Base-by-base conservation (phyloP, 2,329 filamentous ascomycete species). In the Alternaria ethzedia region DNA sequence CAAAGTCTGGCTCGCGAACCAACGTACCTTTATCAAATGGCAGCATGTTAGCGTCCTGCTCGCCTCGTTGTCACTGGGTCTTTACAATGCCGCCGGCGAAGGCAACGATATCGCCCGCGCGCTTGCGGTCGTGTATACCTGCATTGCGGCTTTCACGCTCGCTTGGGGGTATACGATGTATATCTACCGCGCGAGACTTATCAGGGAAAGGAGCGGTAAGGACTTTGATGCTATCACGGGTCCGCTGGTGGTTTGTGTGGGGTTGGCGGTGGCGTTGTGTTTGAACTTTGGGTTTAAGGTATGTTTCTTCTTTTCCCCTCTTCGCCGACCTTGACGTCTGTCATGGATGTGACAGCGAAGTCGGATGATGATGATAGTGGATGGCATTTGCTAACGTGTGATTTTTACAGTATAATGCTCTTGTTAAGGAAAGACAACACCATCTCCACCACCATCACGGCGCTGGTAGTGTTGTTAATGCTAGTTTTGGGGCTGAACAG, bases 21-120 rank as follows among this genome's bases (percentile, higher is more conserved):
- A 99, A 82, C 91, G 96, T 65, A 99, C 96, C 0, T 99, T 97
- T 78, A 90, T 99, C 80, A 98, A 97, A 81, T 99, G 96, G 96
- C 93, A 98, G 83, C 94, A 98, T 79, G 94, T 99, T 74, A 91
- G 89, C 65, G 89, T 99, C 52, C 86, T 99, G 13, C 89, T 99
- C 23, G 94, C 94, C 41, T 90, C 90, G 21, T 82, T 99, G 28
- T 92, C 93, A 0, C 83, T 99, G 12, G 92, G 91, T 21, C 83
- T 99, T 26, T 97, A 95, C 82, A 95, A 97, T 71, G 93, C 95
- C 0, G 94, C 94, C 0, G 92, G 92, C 7, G 84, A 90, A 70
- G 75, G 84, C 61, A 93, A 96, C 79, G 84, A 84, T n/a, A 80
- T 97, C 30, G 94, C 93, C 0, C 87, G 92, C 71, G 83, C 84